Conservation (phyloP, 306 rosid genomes). For the Malus domestica region DNA sequence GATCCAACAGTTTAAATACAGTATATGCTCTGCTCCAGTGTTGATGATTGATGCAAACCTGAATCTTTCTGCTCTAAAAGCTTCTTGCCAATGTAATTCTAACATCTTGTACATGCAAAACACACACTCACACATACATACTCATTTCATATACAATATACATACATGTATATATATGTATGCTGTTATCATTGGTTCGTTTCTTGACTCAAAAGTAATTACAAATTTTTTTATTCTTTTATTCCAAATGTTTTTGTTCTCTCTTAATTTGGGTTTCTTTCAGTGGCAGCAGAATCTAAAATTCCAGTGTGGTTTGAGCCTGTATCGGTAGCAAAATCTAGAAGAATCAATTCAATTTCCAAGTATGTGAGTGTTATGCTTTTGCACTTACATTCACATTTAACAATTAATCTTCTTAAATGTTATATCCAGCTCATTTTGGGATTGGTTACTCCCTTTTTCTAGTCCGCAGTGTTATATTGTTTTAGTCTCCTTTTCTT, state of each 20-base stretch:
- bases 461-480: not conserved
- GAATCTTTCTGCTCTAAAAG: conserved; percentile 50
- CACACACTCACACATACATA: no score
- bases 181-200: not conserved
- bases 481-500: not conserved
- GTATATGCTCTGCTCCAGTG: conserved; percentile 52
- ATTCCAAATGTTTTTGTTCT: not conserved
- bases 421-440: not conserved
- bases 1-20: conserved; percentile 51
- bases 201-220: no score
- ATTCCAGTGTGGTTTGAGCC: conserved; percentile 96
- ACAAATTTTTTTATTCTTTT: not conserved
- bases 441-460: not conserved
- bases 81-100: conserved; percentile 59
- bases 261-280: conserved; percentile 6
- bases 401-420: not conserved
- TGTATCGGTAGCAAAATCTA: conserved; percentile 79
- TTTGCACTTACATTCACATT: not conserved
- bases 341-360: conserved; percentile 59
- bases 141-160: no score
- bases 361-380: conserved; percentile 65
- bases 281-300: conserved; percentile 59
- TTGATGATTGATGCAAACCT: conserved; percentile 85
- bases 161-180: no score
- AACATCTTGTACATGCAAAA: not conserved